phyloP scores from a whole-genome alignment of 2,329 filamentous ascomycete genomes.

The Dactylonectria macrodidyma region DNA sequence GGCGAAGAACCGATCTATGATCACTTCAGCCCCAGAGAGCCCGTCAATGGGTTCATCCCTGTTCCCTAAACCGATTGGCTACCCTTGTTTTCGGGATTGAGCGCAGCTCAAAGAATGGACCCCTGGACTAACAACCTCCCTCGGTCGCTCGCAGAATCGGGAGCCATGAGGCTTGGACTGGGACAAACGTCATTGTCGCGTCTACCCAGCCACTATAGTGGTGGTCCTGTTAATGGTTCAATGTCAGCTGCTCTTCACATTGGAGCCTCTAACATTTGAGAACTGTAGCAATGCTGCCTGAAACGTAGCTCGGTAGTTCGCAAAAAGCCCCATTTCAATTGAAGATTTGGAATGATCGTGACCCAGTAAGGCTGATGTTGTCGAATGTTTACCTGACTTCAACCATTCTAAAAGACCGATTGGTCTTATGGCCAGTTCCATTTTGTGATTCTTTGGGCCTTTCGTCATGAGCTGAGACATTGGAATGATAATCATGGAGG shows the following conservation, averaged over 20 bases:
- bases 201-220: neutral
- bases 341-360: neutral
- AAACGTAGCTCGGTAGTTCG: neutral
- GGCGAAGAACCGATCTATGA: neutral
- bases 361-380: too few relatives aligned
- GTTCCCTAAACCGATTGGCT: neutral
- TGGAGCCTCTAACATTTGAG: neutral
- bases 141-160: neutral
- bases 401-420: neutral
- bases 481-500: neutral
- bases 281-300: neutral
- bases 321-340: neutral
- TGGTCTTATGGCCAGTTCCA: neutral
- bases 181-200: neutral
- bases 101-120: neutral
- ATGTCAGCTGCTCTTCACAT: neutral
- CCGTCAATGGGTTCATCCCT: neutral
- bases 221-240: neutral
- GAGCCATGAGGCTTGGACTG: neutral
- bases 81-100: neutral
- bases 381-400: neutral
- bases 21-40: neutral
- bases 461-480: neutral
- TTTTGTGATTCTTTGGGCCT: neutral
- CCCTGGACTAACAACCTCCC: neutral